Percentiles rank a stretch among this genome's conserved stretches.
phyloP scores from a whole-genome alignment of 1,284 basidiomycete species.

The Ustilago trichophora region DNA sequence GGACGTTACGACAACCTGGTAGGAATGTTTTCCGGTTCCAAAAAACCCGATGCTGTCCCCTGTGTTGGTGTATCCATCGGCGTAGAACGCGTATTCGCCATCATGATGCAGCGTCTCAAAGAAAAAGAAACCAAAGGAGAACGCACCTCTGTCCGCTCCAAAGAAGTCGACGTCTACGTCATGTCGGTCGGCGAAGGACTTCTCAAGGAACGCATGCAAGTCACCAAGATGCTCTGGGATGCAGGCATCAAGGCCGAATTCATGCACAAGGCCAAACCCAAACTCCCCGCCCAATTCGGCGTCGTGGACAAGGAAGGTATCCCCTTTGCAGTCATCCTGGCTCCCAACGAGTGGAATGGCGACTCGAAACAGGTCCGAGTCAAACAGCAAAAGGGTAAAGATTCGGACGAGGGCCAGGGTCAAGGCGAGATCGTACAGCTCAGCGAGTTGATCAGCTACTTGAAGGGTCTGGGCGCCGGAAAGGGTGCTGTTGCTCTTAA shows the following conservation, averaged over 20 bases:
- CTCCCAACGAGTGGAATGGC: constrained; percentile 82
- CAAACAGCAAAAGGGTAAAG: constrained; percentile 88
- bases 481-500: constrained; percentile 10
- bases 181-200: constrained; percentile 91
- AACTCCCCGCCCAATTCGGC: constrained; percentile 80
- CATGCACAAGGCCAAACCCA: constrained; percentile 84
- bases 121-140: constrained; percentile 71
- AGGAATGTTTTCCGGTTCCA: constrained; percentile 84
- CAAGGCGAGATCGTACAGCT: constrained; percentile 71
- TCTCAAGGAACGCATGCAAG: constrained; percentile 82
- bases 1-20: constrained; percentile 98
- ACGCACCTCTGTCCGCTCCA: constrained; percentile 73
- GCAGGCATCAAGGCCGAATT: constrained; percentile 95
- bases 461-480: constrained; percentile 62
- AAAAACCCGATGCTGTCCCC: constrained; percentile 78
- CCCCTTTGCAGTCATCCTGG: constrained; percentile 89
- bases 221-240: constrained; percentile 84
- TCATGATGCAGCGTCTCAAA: constrained; percentile 85
- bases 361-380: constrained; percentile 74
- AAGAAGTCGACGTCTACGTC: constrained; percentile 93
- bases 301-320: constrained; percentile 90
- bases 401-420: constrained; percentile 71
- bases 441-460: constrained; percentile 76
- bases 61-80: constrained; percentile 95
- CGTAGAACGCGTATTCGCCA: constrained; percentile 92